phyloP scores from a whole-genome alignment of 2,329 filamentous ascomycete species.

The Calonectria pauciramosa region DNA sequence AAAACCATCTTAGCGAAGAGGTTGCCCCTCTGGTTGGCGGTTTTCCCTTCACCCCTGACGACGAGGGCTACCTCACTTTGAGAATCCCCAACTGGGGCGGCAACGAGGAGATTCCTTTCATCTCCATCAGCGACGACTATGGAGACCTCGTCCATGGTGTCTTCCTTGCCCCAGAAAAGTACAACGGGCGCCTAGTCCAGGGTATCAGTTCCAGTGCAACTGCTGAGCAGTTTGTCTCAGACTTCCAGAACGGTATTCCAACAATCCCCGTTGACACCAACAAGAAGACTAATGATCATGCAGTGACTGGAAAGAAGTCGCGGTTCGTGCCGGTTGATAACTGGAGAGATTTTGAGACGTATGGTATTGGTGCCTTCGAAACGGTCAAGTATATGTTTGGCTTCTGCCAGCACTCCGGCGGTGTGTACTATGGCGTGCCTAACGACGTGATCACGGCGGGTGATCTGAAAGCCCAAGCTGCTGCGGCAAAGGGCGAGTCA shows the following conservation, averaged over 20 bases:
- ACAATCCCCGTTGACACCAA: background rate
- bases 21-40: constrained; percentile 55
- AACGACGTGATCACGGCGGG: constrained; percentile 43
- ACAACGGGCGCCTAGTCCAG: constrained; percentile 53
- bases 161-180: constrained; percentile 55
- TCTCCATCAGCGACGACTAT: constrained; percentile 57
- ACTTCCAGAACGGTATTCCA: constrained; percentile 49
- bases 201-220: constrained; percentile 52
- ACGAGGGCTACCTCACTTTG: constrained; percentile 54
- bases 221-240: constrained; percentile 46
- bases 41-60: constrained; percentile 53
- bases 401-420: constrained; percentile 51
- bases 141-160: constrained; percentile 62
- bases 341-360: constrained; percentile 51
- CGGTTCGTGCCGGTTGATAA: constrained; percentile 48
- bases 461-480: constrained; percentile 47
- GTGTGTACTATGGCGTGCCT: constrained; percentile 48
- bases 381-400: constrained; percentile 54
- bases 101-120: constrained; percentile 51
- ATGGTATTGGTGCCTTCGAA: constrained; percentile 49
- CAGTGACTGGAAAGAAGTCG: constrained; percentile 50
- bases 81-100: constrained; percentile 56
- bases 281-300: constrained; percentile 1
- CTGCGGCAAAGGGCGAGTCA: constrained; percentile 42
- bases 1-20: constrained; percentile 55